Conservation (phyloP, 805 yeast species). For the Teunomyces kruisii region DNA sequence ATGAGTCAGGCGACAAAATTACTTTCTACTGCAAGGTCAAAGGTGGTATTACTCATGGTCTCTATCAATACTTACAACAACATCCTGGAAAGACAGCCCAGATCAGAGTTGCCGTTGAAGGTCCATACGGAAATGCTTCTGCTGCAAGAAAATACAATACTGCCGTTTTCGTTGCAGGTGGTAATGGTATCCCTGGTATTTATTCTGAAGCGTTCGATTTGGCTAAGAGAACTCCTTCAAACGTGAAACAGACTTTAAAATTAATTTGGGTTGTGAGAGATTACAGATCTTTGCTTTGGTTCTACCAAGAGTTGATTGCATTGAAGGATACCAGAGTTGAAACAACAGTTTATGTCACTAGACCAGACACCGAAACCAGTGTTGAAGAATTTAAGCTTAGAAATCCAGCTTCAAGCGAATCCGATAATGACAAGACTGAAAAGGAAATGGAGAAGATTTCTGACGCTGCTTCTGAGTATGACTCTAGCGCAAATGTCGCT, state of each 20-base stretch:
- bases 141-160: constrained; percentile 47
- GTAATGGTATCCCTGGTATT: constrained; percentile 68
- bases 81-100: constrained; percentile 17
- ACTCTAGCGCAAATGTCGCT: background rate
- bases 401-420: background rate
- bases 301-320: constrained; percentile 20
- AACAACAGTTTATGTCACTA: constrained; percentile 38
- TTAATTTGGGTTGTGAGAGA: constrained; percentile 28
- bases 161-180: constrained; percentile 65
- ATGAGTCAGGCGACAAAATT: constrained; percentile 39
- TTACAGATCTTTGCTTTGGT: constrained; percentile 23
- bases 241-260: constrained; percentile 9
- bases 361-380: constrained; percentile 16
- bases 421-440: constrained; percentile 9
- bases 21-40: constrained; percentile 52
- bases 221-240: constrained; percentile 13
- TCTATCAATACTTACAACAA: constrained; percentile 28
- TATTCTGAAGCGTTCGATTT: constrained; percentile 30
- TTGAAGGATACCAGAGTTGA: constrained; percentile 22
- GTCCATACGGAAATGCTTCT: constrained; percentile 60
- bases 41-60: constrained; percentile 49
- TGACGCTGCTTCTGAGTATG: background rate
- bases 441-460: constrained; percentile 19
- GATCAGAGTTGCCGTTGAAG: constrained; percentile 48
- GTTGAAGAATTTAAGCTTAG: background rate